Evolutionary conservation across 179 eudicot genomes (phyloP).

Genomic region (Carnegiea gigantea): DNA sequence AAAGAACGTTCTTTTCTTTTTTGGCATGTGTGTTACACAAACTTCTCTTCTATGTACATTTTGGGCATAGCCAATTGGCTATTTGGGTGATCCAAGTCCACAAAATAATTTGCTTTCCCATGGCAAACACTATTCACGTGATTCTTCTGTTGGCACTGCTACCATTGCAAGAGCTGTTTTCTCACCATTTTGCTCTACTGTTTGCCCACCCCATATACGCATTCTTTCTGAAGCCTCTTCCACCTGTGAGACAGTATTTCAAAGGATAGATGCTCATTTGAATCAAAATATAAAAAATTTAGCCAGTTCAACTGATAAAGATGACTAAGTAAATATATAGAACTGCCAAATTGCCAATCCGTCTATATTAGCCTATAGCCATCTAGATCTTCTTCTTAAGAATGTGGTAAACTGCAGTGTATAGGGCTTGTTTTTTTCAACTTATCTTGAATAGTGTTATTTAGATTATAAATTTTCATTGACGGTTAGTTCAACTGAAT

Average conservation of each 20-base stretch:
- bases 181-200: constrained; percentile 26
- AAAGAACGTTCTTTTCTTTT: too few relatives aligned
- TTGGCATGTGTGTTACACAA: not conserved
- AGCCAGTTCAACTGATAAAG: not conserved
- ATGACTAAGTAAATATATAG: too few relatives aligned
- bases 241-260: constrained; percentile 47
- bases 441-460: too few relatives aligned
- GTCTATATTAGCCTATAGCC: too few relatives aligned
- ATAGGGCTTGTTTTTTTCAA: too few relatives aligned
- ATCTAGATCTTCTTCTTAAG: too few relatives aligned
- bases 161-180: constrained; percentile 32
- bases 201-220: constrained; percentile 53
- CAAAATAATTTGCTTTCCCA: not conserved
- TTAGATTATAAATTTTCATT: too few relatives aligned
- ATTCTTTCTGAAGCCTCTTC: constrained; percentile 70
- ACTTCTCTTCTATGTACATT: not conserved
- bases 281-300: not conserved
- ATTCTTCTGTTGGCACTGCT: not conserved
- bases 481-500: too few relatives aligned
- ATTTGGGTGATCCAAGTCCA: not conserved
- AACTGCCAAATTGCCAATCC: too few relatives aligned
- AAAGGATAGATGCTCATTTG: not conserved
- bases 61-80: not conserved
- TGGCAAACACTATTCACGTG: constrained; percentile 6
- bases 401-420: too few relatives aligned